Evolutionary conservation across 1,284 basidiomycete genomes (phyloP).

Genomic region (Rhodotorula sp.): DNA sequence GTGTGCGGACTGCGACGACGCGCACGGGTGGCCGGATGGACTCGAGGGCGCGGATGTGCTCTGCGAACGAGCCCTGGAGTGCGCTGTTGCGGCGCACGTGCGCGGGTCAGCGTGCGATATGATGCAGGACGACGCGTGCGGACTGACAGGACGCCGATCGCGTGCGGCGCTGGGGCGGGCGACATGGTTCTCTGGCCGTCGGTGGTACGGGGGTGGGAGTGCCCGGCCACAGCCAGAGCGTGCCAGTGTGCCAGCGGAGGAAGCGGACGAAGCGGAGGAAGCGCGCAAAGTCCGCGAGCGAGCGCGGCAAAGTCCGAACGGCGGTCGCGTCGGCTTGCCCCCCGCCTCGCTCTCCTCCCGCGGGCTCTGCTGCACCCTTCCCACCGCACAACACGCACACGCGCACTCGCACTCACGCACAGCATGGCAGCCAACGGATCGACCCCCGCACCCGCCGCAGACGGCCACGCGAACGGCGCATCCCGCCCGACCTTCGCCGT

Average conservation of each 20-base stretch:
- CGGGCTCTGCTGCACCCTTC: neutral
- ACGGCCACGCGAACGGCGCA: constrained; percentile 7
- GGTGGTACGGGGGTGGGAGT: too few relatives aligned
- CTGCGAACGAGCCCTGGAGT: constrained; percentile 88
- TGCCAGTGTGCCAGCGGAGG: too few relatives aligned
- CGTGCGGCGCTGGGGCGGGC: neutral
- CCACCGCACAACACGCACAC: too few relatives aligned
- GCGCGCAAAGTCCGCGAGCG: neutral
- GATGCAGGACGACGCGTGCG: neutral
- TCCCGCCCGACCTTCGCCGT: constrained; percentile 39
- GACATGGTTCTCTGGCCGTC: neutral
- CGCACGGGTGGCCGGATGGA: constrained; percentile 49
- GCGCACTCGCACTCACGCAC: neutral
- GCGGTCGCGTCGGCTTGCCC: too few relatives aligned
- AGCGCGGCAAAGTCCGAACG: neutral
- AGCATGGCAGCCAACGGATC: neutral
- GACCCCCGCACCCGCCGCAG: neutral
- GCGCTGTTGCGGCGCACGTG: constrained; percentile 53
- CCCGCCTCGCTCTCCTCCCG: neutral
- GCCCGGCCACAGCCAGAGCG: too few relatives aligned
- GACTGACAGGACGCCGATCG: constrained; percentile 35
- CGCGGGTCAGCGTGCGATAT: neutral
- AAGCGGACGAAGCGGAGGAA: neutral
- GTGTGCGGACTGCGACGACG: constrained; percentile 69
- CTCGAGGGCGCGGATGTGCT: constrained; percentile 73